A percentile compares a stretch with the other conserved stretches of the same genome.
phyloP scores from a whole-genome alignment of 306 rosid species.

The Malus orientalis region DNA sequence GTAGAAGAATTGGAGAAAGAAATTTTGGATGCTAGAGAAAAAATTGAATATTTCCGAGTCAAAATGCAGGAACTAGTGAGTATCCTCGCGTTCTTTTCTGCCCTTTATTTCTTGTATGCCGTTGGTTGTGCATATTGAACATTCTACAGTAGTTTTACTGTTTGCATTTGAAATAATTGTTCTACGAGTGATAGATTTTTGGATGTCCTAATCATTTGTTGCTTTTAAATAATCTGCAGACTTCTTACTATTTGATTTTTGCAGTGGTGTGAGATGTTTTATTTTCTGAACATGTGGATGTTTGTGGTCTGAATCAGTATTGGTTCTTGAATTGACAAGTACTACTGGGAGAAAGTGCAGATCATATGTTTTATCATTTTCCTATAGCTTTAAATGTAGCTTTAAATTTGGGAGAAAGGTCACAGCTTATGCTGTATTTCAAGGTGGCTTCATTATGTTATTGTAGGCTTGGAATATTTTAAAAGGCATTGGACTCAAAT shows the following conservation, averaged over 20 bases:
- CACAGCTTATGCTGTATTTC: too few relatives aligned
- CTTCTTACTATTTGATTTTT: background rate
- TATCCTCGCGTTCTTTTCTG: slow-evolving; percentile 9
- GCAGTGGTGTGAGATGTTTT: background rate
- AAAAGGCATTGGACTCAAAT: background rate
- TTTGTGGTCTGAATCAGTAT: background rate
- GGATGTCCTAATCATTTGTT: background rate
- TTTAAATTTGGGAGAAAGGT: too few relatives aligned
- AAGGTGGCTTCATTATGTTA: too few relatives aligned
- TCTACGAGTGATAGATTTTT: background rate
- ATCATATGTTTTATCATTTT: background rate
- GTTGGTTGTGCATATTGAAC: background rate
- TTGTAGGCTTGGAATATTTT: too few relatives aligned
- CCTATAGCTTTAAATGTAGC: background rate
- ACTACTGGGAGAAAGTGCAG: background rate
- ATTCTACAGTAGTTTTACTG: background rate
- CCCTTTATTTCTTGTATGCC: slow-evolving; percentile 15
- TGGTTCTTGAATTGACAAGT: background rate
- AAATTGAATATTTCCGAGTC: slow-evolving; percentile 63
- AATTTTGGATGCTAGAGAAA: slow-evolving; percentile 67
- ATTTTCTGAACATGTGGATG: background rate
- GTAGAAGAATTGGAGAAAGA: slow-evolving; percentile 92
- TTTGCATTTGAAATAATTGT: slow-evolving; percentile 3
- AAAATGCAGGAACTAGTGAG: slow-evolving; percentile 99
- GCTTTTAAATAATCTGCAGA: background rate